These are phyloP conservation scores for Diplocarpon mali DNA, from an alignment of 2,329 filamentous ascomycete species.

Conservation along the genomic window DNA sequence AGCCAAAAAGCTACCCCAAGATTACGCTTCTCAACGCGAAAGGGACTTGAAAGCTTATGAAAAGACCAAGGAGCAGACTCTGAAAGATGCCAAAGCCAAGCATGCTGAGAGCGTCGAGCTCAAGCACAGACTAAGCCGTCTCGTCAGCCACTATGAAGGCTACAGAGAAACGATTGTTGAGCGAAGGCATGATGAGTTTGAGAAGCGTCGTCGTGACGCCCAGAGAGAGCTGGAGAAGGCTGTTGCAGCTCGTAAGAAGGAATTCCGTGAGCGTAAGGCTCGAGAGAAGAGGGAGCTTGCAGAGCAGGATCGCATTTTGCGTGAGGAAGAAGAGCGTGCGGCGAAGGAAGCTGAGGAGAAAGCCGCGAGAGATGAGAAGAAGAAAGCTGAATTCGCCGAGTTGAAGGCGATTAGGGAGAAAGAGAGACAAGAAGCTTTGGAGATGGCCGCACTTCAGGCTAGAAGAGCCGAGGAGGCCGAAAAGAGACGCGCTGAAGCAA, in stretches of 20 bases:
- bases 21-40: constrained; percentile 76
- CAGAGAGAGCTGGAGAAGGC: constrained; percentile 90
- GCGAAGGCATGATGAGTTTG: constrained; percentile 87
- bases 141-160: constrained; percentile 73
- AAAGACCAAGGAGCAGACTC: constrained; percentile 61
- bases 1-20: constrained; percentile 75
- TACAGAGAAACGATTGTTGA: constrained; percentile 78
- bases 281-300: constrained; percentile 77
- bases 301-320: constrained; percentile 65
- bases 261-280: constrained; percentile 71
- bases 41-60: constrained; percentile 73
- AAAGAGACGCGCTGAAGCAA: constrained; percentile 56
- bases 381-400: constrained; percentile 51
- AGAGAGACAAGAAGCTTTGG: constrained; percentile 56
- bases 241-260: constrained; percentile 78
- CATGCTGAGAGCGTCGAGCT: constrained; percentile 87
- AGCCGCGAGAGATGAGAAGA: constrained; percentile 67
- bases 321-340: constrained; percentile 77
- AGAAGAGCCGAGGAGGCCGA: constrained; percentile 83
- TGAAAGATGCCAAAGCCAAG: constrained; percentile 72
- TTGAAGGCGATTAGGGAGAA: constrained; percentile 54
- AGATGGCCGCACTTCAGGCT: constrained; percentile 59
- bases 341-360: constrained; percentile 79
- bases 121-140: constrained; percentile 79
- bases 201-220: constrained; percentile 82